Evolutionary conservation across 495 filamentous ascomycete species (phyloP), one percentile per base, ranked within the genome.

Genomic region (Peziza echinospora): DNA sequence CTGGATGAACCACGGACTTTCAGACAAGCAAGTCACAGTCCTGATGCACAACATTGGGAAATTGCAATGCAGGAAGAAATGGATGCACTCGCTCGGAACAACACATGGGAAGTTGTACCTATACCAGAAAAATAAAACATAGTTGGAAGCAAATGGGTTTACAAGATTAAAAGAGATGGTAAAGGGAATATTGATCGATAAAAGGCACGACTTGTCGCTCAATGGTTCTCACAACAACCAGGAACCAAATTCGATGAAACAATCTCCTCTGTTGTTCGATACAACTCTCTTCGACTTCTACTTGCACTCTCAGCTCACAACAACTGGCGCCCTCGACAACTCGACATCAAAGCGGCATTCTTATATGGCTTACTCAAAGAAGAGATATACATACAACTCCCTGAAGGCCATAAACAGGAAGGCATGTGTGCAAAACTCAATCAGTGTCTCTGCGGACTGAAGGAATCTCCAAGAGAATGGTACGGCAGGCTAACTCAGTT

Each of bases 161-260:
- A 39, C 24, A 47, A 53, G 25, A 30, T 52, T 11, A 59, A 59
- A 48, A n/a, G n/a, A 0, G 44, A 51, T 1, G 43, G 47, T 5
- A 21, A 42, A 8, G 40, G 40, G 19, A 11, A 10, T 11, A 21
- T 42, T 42, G 40, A 42, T 10, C 23, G 49, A 19, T 61, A 50
- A 26, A 61, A 61, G 40, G 58, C 58, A 5, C 19, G 49, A 21
- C 24, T 54, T 11, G 52, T 60, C 4, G 47, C 47, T n/a, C 49
- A 51, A 49, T 54, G 58, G 19, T 58, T 48, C 22, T 37, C 48
- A 9, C 49, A 61, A 48, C 26, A 47, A 5, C 40, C 51, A 11
- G 58, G 57, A 13, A 25, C 56, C 21, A 53, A 60, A 28, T 60
- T 48, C 39, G 45, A 49, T 19, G 51, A 60, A 9, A 57, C 51